Evolutionary conservation across 345 rosid genomes (phyloP).

Genomic region (Lepidium didymum): DNA sequence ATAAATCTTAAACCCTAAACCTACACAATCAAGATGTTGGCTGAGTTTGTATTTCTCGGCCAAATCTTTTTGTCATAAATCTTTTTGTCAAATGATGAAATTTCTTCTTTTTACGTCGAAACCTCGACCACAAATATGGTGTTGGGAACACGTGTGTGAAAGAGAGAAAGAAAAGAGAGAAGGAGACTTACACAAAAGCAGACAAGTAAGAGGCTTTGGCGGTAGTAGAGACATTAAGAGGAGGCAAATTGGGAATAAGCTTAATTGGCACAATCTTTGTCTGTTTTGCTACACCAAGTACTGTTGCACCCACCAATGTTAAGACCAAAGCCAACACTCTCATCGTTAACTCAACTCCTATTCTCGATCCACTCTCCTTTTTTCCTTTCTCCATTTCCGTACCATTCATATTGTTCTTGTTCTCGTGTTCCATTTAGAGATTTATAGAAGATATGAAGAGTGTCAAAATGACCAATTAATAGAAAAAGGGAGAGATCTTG

Average conservation of each 20-base stretch:
- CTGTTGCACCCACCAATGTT: conserved; percentile 39
- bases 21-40: too few relatives aligned
- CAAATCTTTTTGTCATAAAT: too few relatives aligned
- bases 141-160: too few relatives aligned
- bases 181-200: conserved; percentile 47
- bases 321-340: conserved; percentile 47
- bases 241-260: conserved; percentile 39
- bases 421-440: conserved; percentile 9
- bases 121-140: not conserved
- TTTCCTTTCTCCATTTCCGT: conserved; percentile 23
- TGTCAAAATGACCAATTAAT: not conserved
- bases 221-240: conserved; percentile 38
- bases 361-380: not conserved
- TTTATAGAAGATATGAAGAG: not conserved
- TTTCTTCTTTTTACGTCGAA: not conserved
- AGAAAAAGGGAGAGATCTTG: not conserved
- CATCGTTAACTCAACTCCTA: conserved; percentile 22
- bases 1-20: too few relatives aligned
- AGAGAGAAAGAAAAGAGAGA: not conserved
- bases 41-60: too few relatives aligned
- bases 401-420: conserved; percentile 13
- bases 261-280: conserved; percentile 35
- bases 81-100: too few relatives aligned
- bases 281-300: conserved; percentile 50
- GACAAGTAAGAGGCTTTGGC: conserved; percentile 59